These are phyloP conservation scores for Podospora sp. DNA, from an alignment of 495 filamentous ascomycete species.

Conservation along the genomic window DNA sequence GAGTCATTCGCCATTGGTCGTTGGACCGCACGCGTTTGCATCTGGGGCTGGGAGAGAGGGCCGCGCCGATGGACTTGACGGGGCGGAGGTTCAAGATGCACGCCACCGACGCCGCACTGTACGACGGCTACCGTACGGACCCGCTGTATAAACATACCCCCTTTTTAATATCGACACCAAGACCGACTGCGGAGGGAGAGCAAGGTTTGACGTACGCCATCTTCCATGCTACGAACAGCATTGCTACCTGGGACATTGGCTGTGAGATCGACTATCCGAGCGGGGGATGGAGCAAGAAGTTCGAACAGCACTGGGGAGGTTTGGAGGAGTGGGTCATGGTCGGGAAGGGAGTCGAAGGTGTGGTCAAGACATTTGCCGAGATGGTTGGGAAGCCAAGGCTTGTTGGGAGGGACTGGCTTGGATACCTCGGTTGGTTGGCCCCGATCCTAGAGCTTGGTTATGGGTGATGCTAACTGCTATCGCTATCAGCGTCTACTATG, in stretches of 20 bases:
- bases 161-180: conserved; percentile 55
- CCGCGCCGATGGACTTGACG: conserved; percentile 70
- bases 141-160: conserved; percentile 76
- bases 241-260: conserved; percentile 67
- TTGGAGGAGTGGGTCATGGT: conserved; percentile 71
- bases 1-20: conserved; percentile 62
- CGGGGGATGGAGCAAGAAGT: conserved; percentile 68
- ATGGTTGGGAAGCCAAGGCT: conserved; percentile 65
- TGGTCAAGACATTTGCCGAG: conserved; percentile 65
- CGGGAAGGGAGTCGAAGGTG: conserved; percentile 63
- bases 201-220: conserved; percentile 48
- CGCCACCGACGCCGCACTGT: conserved; percentile 69
- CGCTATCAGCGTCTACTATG: conserved; percentile 1
- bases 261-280: conserved; percentile 59
- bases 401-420: conserved; percentile 45
- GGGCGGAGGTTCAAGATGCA: conserved; percentile 66
- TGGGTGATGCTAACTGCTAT: not conserved
- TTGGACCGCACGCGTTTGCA: conserved; percentile 62
- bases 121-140: conserved; percentile 69
- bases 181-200: conserved; percentile 59
- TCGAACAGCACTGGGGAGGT: conserved; percentile 69
- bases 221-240: conserved; percentile 65
- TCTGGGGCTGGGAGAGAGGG: conserved; percentile 69
- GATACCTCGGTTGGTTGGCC: conserved; percentile 4
- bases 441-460: conserved; percentile 46